phyloP scores from a whole-genome alignment of 331 rosid species.

The Telfairia occidentalis region DNA sequence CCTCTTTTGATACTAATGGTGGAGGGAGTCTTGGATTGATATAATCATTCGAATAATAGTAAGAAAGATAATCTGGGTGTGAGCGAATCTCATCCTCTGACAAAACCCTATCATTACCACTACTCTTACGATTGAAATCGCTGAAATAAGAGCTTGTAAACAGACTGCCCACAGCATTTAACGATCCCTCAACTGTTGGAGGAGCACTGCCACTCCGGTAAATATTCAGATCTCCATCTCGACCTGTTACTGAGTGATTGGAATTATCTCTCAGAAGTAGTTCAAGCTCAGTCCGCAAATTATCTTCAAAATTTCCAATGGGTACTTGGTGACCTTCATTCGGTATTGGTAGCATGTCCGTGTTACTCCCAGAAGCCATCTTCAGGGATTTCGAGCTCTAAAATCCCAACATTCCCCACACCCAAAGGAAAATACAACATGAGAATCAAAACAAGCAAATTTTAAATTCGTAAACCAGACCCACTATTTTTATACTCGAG shows the following conservation, averaged over 20 bases:
- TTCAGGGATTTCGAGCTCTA: conserved; percentile 23
- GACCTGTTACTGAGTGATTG: conserved; percentile 33
- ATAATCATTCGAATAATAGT: conserved; percentile 70
- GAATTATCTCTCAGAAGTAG: conserved; percentile 58
- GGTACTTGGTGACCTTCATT: conserved; percentile 27
- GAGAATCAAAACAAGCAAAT: conserved; percentile 8
- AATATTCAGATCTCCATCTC: conserved; percentile 62
- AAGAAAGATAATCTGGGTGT: conserved; percentile 77
- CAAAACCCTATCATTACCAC: conserved; percentile 34
- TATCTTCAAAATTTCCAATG: conserved; percentile 47
- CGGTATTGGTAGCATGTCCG: conserved; percentile 23
- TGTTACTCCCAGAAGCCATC: conserved; percentile 54
- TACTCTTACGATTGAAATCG: conserved; percentile 22
- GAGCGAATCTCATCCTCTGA: conserved; percentile 84
- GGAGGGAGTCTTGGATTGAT: conserved; percentile 85
- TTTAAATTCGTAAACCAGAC: not conserved
- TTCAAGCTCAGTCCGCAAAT: conserved; percentile 64
- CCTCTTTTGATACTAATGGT: conserved; percentile 82
- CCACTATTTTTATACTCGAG: not conserved
- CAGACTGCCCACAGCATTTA: conserved; percentile 67
- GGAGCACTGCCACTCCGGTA: conserved; percentile 98
- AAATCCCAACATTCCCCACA: conserved; percentile 15
- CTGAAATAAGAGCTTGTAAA: conserved; percentile 39
- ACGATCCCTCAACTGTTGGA: conserved; percentile 90
- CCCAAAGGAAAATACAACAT: not conserved